Evolutionary conservation across 2,329 filamentous ascomycete genomes (phyloP), one percentile per base, ranked within the genome.

Genomic region (Fusarium domesticum): DNA sequence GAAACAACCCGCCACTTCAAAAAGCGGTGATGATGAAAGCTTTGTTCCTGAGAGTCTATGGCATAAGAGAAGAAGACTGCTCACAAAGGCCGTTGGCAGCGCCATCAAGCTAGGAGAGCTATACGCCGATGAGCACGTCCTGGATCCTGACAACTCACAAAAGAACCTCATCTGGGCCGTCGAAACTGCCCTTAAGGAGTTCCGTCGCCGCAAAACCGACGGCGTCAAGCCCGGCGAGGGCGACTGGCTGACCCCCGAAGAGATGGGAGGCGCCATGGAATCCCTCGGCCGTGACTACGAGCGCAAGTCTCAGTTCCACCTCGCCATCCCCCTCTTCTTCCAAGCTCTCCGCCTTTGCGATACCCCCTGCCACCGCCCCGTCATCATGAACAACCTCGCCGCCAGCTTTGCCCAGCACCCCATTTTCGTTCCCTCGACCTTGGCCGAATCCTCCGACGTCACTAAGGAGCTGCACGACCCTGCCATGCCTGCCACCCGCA

Each of bases 341-440:
- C 89, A 95, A 61, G 89, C 91, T 6, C 74, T 96, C 25, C 77
- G 83, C 15, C 69, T 93, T 35, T 84, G 63, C 76, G 81, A 68
- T 17, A 70, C 71, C 18, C 77, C 74, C 20, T 96, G 91, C 64
- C 90, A 95, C 64, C 83, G 85, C 39, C 85, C 89, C 19, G 76
- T 91, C 12, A 73, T 96, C 62, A 95, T 92, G 87, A 91, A 90
- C 71, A 92, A 92, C 64, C 76, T 92, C 47, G 80, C 87, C 6
- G 82, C 80, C 28, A 83, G 81, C 35, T 81, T 92, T 48, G 84
- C 84, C 3, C 86, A 89, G 64, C 85, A 84, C 49, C 77, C 77
- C 7, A 55, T 75, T 40, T 65, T 66, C 40, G 48, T 63, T 15
- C 58, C 66, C 5, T 38, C 58, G 7, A 11, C 23, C 5, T 44